Percentiles rank a stretch among this genome's conserved stretches.
Conservation (phyloP, 2,329 filamentous ascomycete species). For the Trichoderma sp. region DNA sequence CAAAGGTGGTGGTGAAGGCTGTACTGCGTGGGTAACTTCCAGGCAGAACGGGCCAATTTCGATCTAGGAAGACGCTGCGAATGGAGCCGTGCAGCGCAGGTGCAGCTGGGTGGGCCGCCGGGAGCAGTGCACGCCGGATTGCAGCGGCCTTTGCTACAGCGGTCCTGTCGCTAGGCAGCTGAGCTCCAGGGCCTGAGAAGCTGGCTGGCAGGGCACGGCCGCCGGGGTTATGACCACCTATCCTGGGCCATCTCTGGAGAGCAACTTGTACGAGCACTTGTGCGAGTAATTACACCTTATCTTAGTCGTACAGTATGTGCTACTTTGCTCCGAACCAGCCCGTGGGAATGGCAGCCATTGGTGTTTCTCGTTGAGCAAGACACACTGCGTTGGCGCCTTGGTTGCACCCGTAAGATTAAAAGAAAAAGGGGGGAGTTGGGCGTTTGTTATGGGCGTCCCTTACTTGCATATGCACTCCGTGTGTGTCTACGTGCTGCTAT, state of each 20-base stretch:
- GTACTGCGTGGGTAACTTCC: background rate
- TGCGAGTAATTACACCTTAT: background rate
- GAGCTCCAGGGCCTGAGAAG: background rate
- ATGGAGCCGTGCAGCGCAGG: slow-evolving; percentile 1
- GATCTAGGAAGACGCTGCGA: background rate
- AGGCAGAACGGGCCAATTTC: slow-evolving; percentile 17
- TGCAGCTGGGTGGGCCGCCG: background rate
- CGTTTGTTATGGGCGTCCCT: slow-evolving; percentile 2
- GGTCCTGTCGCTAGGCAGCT: background rate
- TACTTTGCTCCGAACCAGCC: background rate
- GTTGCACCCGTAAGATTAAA: background rate
- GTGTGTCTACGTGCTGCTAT: background rate
- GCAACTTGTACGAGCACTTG: background rate
- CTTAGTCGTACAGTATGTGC: background rate
- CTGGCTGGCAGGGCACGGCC: background rate
- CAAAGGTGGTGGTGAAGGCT: background rate
- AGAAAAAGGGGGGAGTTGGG: background rate
- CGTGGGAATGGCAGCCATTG: background rate
- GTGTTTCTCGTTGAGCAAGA: background rate
- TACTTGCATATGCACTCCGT: slow-evolving; percentile 8
- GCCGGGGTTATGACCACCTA: background rate
- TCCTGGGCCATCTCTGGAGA: background rate
- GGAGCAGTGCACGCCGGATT: slow-evolving; percentile 14
- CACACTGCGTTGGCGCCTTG: slow-evolving; percentile 4
- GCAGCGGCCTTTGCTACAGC: background rate